These are phyloP conservation scores for Cocos nucifera DNA, from an alignment of 176 grass and related monocot species.

Conservation along the genomic window DNA sequence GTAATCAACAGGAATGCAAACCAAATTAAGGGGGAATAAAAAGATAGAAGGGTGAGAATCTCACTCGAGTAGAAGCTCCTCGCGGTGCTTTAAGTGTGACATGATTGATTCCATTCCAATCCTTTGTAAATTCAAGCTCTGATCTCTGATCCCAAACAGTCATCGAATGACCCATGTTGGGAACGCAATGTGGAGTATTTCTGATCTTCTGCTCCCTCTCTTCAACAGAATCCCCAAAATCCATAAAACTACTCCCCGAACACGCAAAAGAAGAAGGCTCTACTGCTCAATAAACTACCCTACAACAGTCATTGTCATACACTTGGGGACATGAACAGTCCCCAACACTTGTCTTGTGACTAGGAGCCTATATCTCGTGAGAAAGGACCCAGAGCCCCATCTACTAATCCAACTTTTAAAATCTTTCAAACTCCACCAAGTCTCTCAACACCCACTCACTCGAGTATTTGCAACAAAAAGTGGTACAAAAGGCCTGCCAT, in stretches of 20 bases:
- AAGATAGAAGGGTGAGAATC: not conserved
- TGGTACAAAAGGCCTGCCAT: no score
- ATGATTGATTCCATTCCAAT: slow-evolving; percentile 53
- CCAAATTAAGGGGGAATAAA: not conserved
- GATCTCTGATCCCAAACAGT: slow-evolving; percentile 38
- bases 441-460: not conserved
- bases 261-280: no score
- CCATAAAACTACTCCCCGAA: no score
- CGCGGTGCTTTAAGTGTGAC: slow-evolving; percentile 54
- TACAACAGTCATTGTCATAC: not conserved
- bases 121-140: slow-evolving; percentile 46
- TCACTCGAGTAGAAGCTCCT: slow-evolving; percentile 74
- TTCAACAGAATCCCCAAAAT: not conserved
- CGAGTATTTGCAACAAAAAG: no score
- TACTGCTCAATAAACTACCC: not conserved
- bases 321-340: not conserved
- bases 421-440: slow-evolving; percentile 2
- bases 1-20: not conserved
- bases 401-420: slow-evolving; percentile 1
- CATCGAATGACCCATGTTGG: slow-evolving; percentile 32
- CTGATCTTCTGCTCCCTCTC: no score
- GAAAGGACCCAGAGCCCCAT: not conserved
- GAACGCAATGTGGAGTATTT: no score
- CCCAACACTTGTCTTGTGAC: slow-evolving; percentile 10
- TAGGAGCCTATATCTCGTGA: slow-evolving; percentile 3